A percentile compares a stretch with the other conserved stretches of the same genome.
Evolutionary conservation across 2,329 filamentous ascomycete genomes (phyloP).

Genomic region (Claviceps sorghi): DNA sequence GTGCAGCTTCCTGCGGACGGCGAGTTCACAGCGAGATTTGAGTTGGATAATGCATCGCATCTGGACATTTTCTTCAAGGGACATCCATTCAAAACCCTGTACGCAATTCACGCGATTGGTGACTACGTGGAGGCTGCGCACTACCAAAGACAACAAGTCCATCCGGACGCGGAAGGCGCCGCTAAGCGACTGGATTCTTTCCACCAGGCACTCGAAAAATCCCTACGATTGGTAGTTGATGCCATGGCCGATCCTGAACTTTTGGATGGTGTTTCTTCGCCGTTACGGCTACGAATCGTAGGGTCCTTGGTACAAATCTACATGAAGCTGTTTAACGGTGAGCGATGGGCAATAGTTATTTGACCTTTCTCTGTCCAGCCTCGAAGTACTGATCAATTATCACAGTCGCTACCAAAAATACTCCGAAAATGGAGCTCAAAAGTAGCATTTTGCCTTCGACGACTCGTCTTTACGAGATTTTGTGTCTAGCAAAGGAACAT

Average conservation of each 20-base stretch:
- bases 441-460: slow-evolving; percentile 2
- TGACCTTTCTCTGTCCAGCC: too few species aligned
- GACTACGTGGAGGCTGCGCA: slow-evolving; percentile 40
- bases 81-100: slow-evolving; percentile 59
- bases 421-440: slow-evolving; percentile 1
- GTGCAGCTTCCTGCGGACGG: slow-evolving; percentile 54
- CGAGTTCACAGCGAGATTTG: slow-evolving; percentile 44
- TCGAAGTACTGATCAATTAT: background rate
- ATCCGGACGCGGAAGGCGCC: slow-evolving; percentile 4
- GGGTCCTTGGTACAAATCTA: slow-evolving; percentile 16
- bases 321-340: slow-evolving; percentile 15
- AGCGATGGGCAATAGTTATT: background rate
- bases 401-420: background rate
- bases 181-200: slow-evolving; percentile 2
- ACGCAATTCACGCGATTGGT: slow-evolving; percentile 52
- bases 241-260: slow-evolving; percentile 46
- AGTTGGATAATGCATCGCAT: slow-evolving; percentile 36
- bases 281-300: slow-evolving; percentile 15
- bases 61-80: slow-evolving; percentile 51
- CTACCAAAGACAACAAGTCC: slow-evolving; percentile 16
- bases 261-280: slow-evolving; percentile 20
- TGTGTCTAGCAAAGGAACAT: slow-evolving; percentile 12
- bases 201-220: slow-evolving; percentile 20
- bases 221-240: slow-evolving; percentile 39
- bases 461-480: slow-evolving; percentile 12